Evolutionary conservation across 768 basidiomycete species (phyloP).

Genomic region (Tricholoma bakamatsutake): DNA sequence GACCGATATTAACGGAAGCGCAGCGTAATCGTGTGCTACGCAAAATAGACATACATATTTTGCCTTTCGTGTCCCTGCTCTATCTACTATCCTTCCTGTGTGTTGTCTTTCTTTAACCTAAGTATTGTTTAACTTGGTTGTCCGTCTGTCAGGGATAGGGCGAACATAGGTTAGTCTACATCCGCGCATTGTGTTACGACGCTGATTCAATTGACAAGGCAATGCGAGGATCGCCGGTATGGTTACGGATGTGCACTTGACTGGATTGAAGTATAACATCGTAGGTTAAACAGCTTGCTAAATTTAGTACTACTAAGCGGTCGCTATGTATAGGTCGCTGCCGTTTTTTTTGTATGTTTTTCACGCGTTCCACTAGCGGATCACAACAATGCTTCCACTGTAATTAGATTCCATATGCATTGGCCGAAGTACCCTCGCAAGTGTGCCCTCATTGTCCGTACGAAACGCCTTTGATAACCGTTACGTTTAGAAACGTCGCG

Average conservation of each 20-base stretch:
- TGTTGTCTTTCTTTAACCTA: slow-evolving; percentile 13
- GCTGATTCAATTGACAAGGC: slow-evolving; percentile 8
- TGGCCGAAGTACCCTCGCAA: slow-evolving; percentile 31
- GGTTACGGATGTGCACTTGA: slow-evolving; percentile 22
- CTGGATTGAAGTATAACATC: slow-evolving; percentile 30
- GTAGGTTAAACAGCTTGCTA: slow-evolving; percentile 14
- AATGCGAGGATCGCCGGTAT: slow-evolving; percentile 31
- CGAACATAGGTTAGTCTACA: slow-evolving; percentile 25
- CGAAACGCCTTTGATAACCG: not conserved
- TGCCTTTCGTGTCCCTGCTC: slow-evolving; percentile 39
- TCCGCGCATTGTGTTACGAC: not conserved
- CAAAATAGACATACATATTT: slow-evolving; percentile 38
- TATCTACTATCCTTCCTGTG: slow-evolving; percentile 43
- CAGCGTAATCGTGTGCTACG: slow-evolving; percentile 26
- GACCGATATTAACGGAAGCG: slow-evolving; percentile 12
- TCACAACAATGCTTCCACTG: not conserved
- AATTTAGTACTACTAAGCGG: not conserved
- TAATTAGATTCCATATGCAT: slow-evolving; percentile 25
- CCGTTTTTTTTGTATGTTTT: slow-evolving; percentile 28
- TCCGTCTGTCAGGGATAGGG: slow-evolving; percentile 23
- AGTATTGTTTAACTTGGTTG: not conserved
- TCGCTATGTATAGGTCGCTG: slow-evolving; percentile 23
- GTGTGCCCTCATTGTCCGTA: not conserved
- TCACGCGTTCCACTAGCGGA: not conserved
- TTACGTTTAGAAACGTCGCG: slow-evolving; percentile 22